These are phyloP conservation scores for Ceratobasidium sp. DNA, from an alignment of 1,284 basidiomycete species.

Conservation along the genomic window DNA sequence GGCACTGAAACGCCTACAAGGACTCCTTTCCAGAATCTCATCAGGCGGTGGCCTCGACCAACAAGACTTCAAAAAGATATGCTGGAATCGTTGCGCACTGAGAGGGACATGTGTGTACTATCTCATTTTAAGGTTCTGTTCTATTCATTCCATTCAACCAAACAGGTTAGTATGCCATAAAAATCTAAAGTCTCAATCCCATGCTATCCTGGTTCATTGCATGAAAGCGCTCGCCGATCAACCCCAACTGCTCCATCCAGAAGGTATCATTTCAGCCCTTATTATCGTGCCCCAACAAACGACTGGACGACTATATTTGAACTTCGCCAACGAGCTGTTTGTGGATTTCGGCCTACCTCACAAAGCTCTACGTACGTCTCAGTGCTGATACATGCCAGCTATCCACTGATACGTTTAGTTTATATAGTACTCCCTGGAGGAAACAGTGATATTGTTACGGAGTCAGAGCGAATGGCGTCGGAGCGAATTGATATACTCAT, in stretches of 20 bases:
- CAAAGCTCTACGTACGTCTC: conserved; percentile 8
- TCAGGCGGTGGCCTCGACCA: conserved; percentile 4
- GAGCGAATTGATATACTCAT: conserved; percentile 38
- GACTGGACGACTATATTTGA: conserved; percentile 15
- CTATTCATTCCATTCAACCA: not conserved
- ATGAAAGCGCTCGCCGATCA: not conserved
- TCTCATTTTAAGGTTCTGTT: not conserved
- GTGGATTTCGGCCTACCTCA: conserved; percentile 11
- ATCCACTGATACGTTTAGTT: not conserved
- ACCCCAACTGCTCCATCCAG: not conserved
- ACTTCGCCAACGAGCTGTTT: conserved; percentile 28
- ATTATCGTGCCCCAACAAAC: conserved; percentile 41
- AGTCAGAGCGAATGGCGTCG: conserved; percentile 25
- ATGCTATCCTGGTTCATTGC: conserved; percentile 32
- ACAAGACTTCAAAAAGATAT: conserved; percentile 21
- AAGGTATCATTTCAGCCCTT: conserved; percentile 22
- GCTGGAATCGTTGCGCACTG: not conserved
- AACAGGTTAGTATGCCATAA: conserved; percentile 16
- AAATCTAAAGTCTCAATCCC: conserved; percentile 7
- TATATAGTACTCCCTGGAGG: conserved; percentile 33
- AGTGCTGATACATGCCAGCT: not conserved
- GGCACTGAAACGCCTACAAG: not conserved
- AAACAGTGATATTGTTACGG: conserved; percentile 20
- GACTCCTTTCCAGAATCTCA: conserved; percentile 21
- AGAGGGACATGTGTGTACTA: conserved; percentile 6